phyloP scores from a whole-genome alignment of 306 rosid genomes.

The Crotalaria pallida region DNA sequence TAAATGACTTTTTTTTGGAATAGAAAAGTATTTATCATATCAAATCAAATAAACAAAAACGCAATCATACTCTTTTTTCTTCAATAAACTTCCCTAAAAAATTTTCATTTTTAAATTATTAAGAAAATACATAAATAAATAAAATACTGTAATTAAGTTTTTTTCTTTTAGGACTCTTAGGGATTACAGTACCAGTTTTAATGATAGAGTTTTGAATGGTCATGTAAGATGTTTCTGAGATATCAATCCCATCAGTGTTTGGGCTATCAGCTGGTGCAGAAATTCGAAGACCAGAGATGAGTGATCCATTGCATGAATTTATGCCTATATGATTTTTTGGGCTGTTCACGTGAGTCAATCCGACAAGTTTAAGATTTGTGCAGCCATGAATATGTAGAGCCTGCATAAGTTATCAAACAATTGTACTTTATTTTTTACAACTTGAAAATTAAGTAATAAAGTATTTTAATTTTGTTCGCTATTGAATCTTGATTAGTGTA shows the following conservation, averaged over 20 bases:
- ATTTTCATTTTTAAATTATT: no score
- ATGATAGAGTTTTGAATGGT: constrained; percentile 17
- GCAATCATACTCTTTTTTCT: no score
- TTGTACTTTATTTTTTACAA: no score
- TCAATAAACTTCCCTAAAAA: no score
- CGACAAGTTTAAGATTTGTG: constrained; percentile 14
- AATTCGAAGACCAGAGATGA: background rate
- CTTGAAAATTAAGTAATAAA: no score
- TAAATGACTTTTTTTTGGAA: no score
- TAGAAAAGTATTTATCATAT: no score
- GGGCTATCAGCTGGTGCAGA: constrained; percentile 43
- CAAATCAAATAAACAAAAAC: no score
- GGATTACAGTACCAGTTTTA: constrained; percentile 35
- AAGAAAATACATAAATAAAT: no score
- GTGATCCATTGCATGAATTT: background rate
- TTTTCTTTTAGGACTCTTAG: background rate
- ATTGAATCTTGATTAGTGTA: no score
- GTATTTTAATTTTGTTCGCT: no score
- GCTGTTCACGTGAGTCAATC: constrained; percentile 19
- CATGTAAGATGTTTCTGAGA: constrained; percentile 23
- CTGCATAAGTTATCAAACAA: constrained; percentile 20
- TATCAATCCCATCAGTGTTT: constrained; percentile 49
- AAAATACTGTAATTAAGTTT: no score
- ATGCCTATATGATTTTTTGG: constrained; percentile 33
- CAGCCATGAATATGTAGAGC: constrained; percentile 24